A percentile compares a stretch with the other conserved stretches of the same genome.
Conservation (phyloP, 1,284 basidiomycete genomes). For the Ustilago loliicola region DNA sequence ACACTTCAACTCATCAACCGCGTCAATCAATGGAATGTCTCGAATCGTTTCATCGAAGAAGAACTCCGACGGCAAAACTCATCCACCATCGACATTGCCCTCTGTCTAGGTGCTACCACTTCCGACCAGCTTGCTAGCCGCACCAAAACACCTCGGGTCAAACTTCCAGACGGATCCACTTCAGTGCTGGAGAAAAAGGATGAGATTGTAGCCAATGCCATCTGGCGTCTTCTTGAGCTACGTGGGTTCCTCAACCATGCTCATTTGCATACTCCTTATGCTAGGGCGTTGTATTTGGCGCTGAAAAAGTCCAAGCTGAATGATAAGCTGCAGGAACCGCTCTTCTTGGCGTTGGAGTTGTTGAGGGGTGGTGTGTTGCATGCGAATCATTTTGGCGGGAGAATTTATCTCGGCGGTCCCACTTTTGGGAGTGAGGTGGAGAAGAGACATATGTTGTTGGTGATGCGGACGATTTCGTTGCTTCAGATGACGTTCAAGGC, state of each 20-base stretch:
- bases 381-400: conserved; percentile 88
- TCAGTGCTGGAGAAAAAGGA: conserved; percentile 90
- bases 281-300: conserved; percentile 88
- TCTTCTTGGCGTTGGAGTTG: conserved; percentile 89
- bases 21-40: conserved; percentile 92
- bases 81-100: conserved; percentile 95
- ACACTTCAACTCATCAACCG: conserved; percentile 89
- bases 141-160: conserved; percentile 59
- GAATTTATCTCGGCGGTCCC: conserved; percentile 91
- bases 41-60: conserved; percentile 87
- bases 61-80: conserved; percentile 96
- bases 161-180: conserved; percentile 37
- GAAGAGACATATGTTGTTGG: conserved; percentile 86
- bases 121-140: conserved; percentile 58
- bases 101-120: conserved; percentile 89
- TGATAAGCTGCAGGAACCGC: conserved; percentile 97
- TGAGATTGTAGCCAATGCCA: conserved; percentile 96
- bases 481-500: conserved; percentile 89
- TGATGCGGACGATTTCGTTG: conserved; percentile 95
- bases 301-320: conserved; percentile 84
- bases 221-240: conserved; percentile 97
- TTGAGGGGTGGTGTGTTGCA: conserved; percentile 94
- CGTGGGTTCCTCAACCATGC: conserved; percentile 90
- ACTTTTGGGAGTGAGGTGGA: conserved; percentile 79
- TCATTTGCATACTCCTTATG: conserved; percentile 86